Base-by-base conservation (phyloP, 495 filamentous ascomycete genomes). In the Neurospora sp. region DNA sequence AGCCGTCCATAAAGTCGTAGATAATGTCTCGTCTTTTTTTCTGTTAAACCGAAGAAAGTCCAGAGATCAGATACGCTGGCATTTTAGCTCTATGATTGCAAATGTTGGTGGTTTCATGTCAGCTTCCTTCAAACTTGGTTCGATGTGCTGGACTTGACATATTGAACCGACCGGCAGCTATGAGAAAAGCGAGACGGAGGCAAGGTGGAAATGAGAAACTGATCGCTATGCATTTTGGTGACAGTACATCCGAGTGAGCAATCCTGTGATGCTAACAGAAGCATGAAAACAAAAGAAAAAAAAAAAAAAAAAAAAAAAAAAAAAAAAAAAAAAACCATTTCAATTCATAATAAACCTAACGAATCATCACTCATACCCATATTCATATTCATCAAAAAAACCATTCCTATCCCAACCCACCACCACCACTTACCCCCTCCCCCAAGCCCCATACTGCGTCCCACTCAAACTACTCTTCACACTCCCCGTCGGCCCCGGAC, bases 381-480 rank as follows among this genome's bases (percentile, higher is more conserved):
- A 54, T 13, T 7, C 24, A 19, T 62, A 62, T 34, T 66, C 45
- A 54, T 54, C 24, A 28, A 28, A 54, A 54, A 54, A 15, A 28
- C 4, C 2, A 9, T 8, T 11, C 19, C 62, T 17, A 40, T 31
- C 39, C 48, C 45, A 42, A 7, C 4, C 21, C 11, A 59, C n/a
- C 48, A 28, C 24, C 11, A 7, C 21, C 10, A 28, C 24, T 6
- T 21, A 59, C 38, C 39, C 48, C 45, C 76, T 66, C 42, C 76
- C 79, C 77, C 76, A 79, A 38, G 48, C 45, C 15, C 76, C 73
- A 40, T 66, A 62, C 42, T 48, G 37, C 48, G 24, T 48, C 45
- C 75, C 28, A 28, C 62, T 40, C 2, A 37, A 40, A 42, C 54
- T 66, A 39, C 59, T 48, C 45, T 45, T 31, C 45, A 31, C 70